These are phyloP conservation scores for Aspergillus costaricaensis DNA, from an alignment of 2,329 filamentous ascomycete species.

Conservation along the genomic window DNA sequence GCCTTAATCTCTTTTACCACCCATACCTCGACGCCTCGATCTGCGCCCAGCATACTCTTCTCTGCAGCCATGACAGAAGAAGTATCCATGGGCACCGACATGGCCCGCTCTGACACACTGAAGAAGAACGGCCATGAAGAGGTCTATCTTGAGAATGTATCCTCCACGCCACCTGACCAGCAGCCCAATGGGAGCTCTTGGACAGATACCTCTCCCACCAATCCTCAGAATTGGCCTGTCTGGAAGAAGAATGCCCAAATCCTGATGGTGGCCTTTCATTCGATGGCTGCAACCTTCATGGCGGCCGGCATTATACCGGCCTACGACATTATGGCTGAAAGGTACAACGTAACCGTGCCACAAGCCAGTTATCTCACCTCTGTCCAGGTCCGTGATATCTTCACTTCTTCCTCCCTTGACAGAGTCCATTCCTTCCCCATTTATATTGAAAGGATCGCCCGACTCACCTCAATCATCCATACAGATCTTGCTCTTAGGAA, in stretches of 20 bases:
- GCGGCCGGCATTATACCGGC: slow-evolving; percentile 56
- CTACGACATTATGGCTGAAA: slow-evolving; percentile 54
- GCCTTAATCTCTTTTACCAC: background rate
- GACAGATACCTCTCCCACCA: slow-evolving; percentile 8
- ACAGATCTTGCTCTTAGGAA: slow-evolving; percentile 54
- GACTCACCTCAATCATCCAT: background rate
- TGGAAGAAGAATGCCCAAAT: slow-evolving; percentile 51
- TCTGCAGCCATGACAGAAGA: slow-evolving; percentile 2
- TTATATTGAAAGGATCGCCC: too few species aligned
- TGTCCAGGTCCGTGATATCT: slow-evolving; percentile 36
- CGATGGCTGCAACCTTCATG: slow-evolving; percentile 56
- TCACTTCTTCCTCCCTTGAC: background rate
- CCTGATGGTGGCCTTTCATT: slow-evolving; percentile 56
- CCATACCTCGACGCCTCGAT: background rate
- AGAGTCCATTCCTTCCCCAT: background rate
- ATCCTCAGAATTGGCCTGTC: slow-evolving; percentile 27
- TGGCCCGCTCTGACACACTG: background rate
- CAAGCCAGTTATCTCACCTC: slow-evolving; percentile 56
- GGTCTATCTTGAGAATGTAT: slow-evolving; percentile 19
- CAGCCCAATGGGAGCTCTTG: background rate
- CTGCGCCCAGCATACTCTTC: background rate
- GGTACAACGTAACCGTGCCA: slow-evolving; percentile 52
- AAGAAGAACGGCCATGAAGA: slow-evolving; percentile 5
- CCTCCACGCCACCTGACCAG: background rate
- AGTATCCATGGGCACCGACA: background rate